Evolutionary conservation across 257 asterid genomes (phyloP).

Genomic region (Coffea eugenioides): DNA sequence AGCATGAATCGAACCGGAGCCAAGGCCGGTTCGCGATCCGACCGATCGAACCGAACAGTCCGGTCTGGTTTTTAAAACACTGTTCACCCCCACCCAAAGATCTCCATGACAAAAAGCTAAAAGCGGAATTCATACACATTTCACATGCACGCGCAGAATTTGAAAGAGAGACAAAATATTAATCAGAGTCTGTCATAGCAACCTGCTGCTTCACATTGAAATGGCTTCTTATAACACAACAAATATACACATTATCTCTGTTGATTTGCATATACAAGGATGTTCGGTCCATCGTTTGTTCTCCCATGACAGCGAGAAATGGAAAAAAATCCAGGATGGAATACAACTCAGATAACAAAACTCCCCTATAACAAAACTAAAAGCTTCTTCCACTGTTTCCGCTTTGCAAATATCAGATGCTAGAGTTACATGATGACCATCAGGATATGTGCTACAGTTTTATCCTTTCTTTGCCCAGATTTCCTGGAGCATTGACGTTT

Average conservation of each 20-base stretch:
- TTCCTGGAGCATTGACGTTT: slow-evolving; percentile 29
- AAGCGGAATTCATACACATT: too few relatives aligned
- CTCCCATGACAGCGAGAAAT: background rate
- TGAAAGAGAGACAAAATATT: background rate
- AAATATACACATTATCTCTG: slow-evolving; percentile 7
- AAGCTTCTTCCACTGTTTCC: slow-evolving; percentile 2
- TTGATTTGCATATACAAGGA: slow-evolving; percentile 5
- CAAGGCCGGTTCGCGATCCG: too few relatives aligned
- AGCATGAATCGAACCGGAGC: too few relatives aligned
- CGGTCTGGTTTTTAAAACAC: too few relatives aligned
- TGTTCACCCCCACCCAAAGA: too few relatives aligned
- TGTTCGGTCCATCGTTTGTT: background rate
- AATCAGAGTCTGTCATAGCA: background rate
- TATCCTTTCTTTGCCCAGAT: slow-evolving; percentile 3
- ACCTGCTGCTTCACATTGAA: background rate
- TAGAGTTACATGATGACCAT: slow-evolving; percentile 2
- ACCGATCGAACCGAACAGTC: too few relatives aligned
- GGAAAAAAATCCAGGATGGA: background rate
- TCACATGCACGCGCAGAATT: too few relatives aligned
- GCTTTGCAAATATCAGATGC: background rate
- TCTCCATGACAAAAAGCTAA: too few relatives aligned
- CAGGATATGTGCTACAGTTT: background rate
- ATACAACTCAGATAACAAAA: slow-evolving; percentile 7
- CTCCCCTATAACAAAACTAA: slow-evolving; percentile 15
- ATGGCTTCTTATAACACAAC: slow-evolving; percentile 9